Evolutionary conservation across 1,284 basidiomycete genomes (phyloP), one percentile per base, ranked within the genome.

Genomic region (Cerrena zonata): DNA sequence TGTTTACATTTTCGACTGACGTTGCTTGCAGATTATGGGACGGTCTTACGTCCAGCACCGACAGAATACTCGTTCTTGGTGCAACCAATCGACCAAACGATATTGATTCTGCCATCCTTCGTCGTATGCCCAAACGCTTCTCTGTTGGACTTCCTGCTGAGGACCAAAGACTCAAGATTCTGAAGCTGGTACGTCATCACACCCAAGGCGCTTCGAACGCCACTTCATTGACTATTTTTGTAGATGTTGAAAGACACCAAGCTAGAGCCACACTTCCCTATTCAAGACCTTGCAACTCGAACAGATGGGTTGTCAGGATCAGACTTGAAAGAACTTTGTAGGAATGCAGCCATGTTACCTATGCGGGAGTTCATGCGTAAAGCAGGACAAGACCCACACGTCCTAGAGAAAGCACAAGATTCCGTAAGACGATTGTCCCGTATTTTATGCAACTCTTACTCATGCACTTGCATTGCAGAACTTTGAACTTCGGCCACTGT

Each of bases 121-220:
- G 95, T 24, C 86, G 95, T 30, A 93, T 99, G 92, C 96, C 96
- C 0, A 98, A 97, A 69, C 87, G 94, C n/a, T 99, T 97, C 66
- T 80, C 91, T 1, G 83, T 99, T 52, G 77, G 82, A 5, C 75
- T 98, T 22, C 96, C 96, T 1, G 86, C 89, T 57, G 65, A 73
- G 3, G 78, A 85, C 13, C 94, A 98, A 64, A 80, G 96, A 26
- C 72, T 83, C 50, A 94, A 91, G 69, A 99, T 99, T 55, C 78
- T 99, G n/a, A 72, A 71, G 1, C 73, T 99, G 53, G 93, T 95
- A 68, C 57, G 76, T 58, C 22, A 48, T 39, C 12, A 4, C 40
- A 27, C 21, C 43, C 27, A 12, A 19, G 22, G 22, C 48, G 19
- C 30, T 47, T 10, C 27, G 45, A 19, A 24, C 18, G 40, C 21